These are phyloP conservation scores for Sideroxylon spinosum DNA, from an alignment of 179 eudicot species.

Conservation along the genomic window DNA sequence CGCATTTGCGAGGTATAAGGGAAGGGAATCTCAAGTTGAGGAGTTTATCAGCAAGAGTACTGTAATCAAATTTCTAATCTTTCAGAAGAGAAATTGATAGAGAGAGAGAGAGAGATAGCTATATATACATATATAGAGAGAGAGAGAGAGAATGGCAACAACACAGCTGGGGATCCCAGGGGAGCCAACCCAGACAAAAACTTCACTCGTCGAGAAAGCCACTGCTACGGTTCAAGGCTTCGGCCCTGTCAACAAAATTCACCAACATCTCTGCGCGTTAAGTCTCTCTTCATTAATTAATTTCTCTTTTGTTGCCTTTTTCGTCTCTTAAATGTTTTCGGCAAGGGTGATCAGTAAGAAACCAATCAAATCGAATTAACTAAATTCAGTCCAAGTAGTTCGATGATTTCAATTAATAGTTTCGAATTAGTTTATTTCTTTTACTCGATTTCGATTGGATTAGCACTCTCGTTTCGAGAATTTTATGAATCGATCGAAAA, in stretches of 20 bases:
- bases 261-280: conserved; percentile 96
- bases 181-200: conserved; percentile 51
- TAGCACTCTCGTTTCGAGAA: too few relatives aligned
- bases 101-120: conserved; percentile 14
- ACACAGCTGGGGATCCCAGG: conserved; percentile 61
- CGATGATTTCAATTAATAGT: too few relatives aligned
- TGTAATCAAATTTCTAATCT: neutral
- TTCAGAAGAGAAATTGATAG: neutral
- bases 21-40: neutral
- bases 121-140: neutral
- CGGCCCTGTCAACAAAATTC: conserved; percentile 74
- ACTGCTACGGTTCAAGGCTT: conserved; percentile 70
- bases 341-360: neutral
- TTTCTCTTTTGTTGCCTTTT: neutral
- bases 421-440: too few relatives aligned
- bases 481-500: too few relatives aligned
- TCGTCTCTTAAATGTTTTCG: neutral
- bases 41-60: neutral
- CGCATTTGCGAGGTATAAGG: neutral
- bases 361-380: too few relatives aligned
- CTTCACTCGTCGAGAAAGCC: conserved; percentile 64
- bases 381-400: too few relatives aligned
- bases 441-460: too few relatives aligned
- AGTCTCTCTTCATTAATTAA: neutral
- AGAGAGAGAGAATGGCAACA: conserved; percentile 32